A percentile compares a stretch with the other conserved stretches of the same genome.
phyloP scores from a whole-genome alignment of 306 rosid genomes.

The Trifolium pratense region DNA sequence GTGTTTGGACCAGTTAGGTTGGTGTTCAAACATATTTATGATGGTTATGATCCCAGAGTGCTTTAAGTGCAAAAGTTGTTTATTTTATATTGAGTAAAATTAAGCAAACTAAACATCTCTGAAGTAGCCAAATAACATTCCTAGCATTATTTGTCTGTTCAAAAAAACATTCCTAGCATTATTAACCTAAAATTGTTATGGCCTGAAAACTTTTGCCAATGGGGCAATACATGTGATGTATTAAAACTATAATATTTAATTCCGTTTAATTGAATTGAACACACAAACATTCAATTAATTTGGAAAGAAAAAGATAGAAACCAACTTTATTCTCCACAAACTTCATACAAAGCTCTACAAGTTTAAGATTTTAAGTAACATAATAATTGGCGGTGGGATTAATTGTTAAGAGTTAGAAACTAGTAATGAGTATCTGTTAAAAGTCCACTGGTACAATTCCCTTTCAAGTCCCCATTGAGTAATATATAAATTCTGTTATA shows the following conservation, averaged over 20 bases:
- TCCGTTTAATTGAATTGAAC: not conserved
- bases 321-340: not conserved
- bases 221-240: not conserved
- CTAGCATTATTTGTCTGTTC: too few relatives aligned
- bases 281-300: not conserved
- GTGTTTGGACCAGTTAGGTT: not conserved
- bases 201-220: not conserved
- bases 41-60: not conserved
- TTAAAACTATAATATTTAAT: not conserved
- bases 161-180: too few relatives aligned
- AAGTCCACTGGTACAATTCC: not conserved
- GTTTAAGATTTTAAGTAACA: not conserved
- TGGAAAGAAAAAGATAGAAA: slow-evolving; percentile 3
- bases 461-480: not conserved
- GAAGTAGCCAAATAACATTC: not conserved
- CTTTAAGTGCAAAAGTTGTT: not conserved
- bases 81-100: not conserved
- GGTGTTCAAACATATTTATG: not conserved
- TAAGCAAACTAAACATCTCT: not conserved
- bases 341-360: not conserved
- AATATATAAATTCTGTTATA: not conserved
- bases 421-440: not conserved
- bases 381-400: not conserved
- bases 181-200: not conserved
- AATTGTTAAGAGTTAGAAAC: not conserved